Conservation (phyloP, 768 basidiomycete genomes). For the Leccinum olivaceopallidum region DNA sequence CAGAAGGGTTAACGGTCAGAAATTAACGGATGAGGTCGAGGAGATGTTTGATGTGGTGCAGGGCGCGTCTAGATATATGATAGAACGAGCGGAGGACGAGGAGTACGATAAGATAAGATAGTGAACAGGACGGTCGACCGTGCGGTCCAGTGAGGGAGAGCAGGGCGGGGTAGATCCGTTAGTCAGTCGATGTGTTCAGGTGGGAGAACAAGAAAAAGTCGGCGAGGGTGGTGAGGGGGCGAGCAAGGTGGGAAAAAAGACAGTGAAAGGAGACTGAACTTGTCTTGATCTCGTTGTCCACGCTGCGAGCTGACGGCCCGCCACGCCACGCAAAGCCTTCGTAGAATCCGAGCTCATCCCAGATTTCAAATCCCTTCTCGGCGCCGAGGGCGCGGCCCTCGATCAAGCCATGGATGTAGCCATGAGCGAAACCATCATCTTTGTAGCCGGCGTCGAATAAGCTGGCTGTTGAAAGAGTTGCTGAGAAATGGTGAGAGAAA, state of each 20-base stretch:
- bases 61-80: conserved; percentile 45
- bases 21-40: conserved; percentile 73
- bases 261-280: conserved; percentile 7
- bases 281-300: conserved; percentile 2
- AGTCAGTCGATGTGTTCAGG: neutral
- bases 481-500: neutral
- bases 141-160: neutral
- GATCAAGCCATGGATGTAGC: conserved; percentile 84
- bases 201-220: no score
- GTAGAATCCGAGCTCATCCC: conserved; percentile 96
- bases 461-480: conserved; percentile 47
- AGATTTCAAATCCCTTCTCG: conserved; percentile 92
- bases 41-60: conserved; percentile 66
- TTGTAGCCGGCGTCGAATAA: conserved; percentile 81
- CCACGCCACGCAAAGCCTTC: conserved; percentile 85
- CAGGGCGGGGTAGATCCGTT: neutral
- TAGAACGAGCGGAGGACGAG: neutral
- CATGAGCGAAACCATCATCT: conserved; percentile 83
- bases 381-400: conserved; percentile 89
- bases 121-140: neutral
- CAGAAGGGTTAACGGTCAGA: conserved; percentile 73
- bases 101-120: no score
- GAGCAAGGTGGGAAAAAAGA: no score
- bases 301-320: conserved; percentile 46
- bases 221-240: no score